These are phyloP conservation scores for Mycena filopes DNA, from an alignment of 768 basidiomycete species.

Conservation along the genomic window DNA sequence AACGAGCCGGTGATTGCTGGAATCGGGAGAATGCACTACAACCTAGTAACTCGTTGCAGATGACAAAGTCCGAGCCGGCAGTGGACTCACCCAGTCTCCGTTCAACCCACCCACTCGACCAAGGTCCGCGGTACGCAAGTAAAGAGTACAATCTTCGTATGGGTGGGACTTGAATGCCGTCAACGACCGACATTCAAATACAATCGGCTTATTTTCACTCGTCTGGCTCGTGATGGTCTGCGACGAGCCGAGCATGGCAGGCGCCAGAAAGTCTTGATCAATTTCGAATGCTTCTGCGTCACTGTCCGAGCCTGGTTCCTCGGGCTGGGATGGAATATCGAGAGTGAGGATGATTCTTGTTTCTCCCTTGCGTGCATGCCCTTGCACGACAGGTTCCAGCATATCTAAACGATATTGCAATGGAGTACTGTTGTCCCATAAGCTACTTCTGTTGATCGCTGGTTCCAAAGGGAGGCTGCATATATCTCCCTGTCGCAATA, in stretches of 20 bases:
- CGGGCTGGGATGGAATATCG: conserved; percentile 26
- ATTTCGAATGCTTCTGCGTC: conserved; percentile 70
- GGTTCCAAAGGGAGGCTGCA: conserved; percentile 41
- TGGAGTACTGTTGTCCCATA: conserved; percentile 28
- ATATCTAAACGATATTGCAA: conserved; percentile 64
- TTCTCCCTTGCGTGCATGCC: conserved; percentile 55
- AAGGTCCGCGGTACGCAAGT: conserved; percentile 71
- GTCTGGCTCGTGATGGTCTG: conserved; percentile 24
- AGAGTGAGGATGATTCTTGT: conserved; percentile 67
- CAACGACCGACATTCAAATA: conserved; percentile 43
- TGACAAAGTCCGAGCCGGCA: background rate
- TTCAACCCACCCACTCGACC: conserved; percentile 72
- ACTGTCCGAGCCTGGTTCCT: conserved; percentile 30
- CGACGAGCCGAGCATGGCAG: conserved; percentile 50
- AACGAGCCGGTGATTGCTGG: conserved; percentile 60
- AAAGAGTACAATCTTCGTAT: conserved; percentile 67
- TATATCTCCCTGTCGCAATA: conserved; percentile 64
- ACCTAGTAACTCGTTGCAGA: conserved; percentile 51
- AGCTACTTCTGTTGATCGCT: conserved; percentile 29
- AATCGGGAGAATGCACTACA: conserved; percentile 52
- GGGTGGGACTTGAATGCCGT: conserved; percentile 42
- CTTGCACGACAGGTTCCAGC: conserved; percentile 80
- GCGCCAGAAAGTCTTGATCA: conserved; percentile 75
- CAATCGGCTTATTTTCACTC: conserved; percentile 23
- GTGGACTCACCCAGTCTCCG: conserved; percentile 77